Base-by-base conservation (phyloP, 1,284 basidiomycete species). In the Kwoniella shivajii region DNA sequence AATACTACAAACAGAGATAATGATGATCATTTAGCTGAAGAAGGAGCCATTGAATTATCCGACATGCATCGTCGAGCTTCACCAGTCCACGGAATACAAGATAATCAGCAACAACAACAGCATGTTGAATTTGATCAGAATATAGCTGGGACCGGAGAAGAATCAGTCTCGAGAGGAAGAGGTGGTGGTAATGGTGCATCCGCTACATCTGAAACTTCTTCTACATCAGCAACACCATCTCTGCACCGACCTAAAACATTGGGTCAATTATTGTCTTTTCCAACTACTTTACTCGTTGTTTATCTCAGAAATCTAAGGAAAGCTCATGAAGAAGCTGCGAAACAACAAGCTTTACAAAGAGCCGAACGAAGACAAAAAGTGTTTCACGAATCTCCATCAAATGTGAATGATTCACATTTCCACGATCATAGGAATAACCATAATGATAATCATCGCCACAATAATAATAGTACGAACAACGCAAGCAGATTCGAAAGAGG, bases 301-400 rank as follows among this genome's bases (percentile, higher is more conserved):
- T 78, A 76, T 56, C 45, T 76, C 22, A 69, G 77, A 4, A 59
- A 71, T 24, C 63, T 78, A 36, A 65, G 72, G n/a, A 66, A 61
- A 38, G 77, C 75, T 7, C 77, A 78, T 59, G 74, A 75, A 55
- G 73, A 76, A 29, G 77, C 77, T 5, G 66, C 76, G 20, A 72
- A 69, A 34, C 61, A 65, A 20, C 63, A 69, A 42, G 77, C 74
- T 2, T 38, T 77, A 27, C 66, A 73, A 45, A 61, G 73, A 36
- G 76, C 69, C 9, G 68, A 78, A 56, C 46, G 67, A 9, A 59
- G 76, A 29, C 54, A 65, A 38, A 62, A 65, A 41, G 76, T 76
- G 1, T 75, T 76, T 30, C 41, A 52, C 20, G 49, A 50, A 5
- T n/a, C 37, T 30, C 16, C 24, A 22, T 22, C 33, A 14, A 54